Conservation (phyloP, 208 protist species). For the Crithidia bombi region DNA sequence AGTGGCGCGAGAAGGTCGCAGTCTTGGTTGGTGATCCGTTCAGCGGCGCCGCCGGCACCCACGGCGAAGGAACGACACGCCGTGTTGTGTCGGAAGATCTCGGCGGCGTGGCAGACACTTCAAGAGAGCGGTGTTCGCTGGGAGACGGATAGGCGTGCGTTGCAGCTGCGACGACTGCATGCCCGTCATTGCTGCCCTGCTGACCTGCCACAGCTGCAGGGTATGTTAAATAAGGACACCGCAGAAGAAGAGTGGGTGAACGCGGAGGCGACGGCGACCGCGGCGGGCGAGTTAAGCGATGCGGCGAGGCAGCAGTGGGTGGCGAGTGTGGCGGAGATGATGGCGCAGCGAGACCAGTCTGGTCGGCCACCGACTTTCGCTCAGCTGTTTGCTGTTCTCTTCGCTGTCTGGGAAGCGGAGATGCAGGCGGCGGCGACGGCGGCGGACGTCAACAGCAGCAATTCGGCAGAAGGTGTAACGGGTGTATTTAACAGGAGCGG, state of each 20-base stretch:
- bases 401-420: conserved; percentile 20
- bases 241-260: neutral
- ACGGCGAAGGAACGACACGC: neutral
- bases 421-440: neutral
- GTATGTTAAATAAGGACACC: neutral
- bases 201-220: neutral
- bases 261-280: neutral
- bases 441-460: neutral
- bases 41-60: neutral
- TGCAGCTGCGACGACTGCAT: conserved; percentile 30
- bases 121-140: neutral
- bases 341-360: conserved; percentile 24
- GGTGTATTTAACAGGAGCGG: neutral
- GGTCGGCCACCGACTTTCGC: conserved; percentile 33
- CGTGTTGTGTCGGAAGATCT: conserved; percentile 31
- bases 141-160: conserved; percentile 17
- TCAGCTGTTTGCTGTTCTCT: conserved; percentile 41
- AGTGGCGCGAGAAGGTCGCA: too few species aligned
- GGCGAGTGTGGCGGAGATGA: conserved; percentile 27
- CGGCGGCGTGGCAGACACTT: conserved; percentile 34
- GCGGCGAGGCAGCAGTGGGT: conserved; percentile 10
- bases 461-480: too few species aligned
- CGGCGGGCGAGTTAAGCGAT: neutral
- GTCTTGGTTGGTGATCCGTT: neutral
- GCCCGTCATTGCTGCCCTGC: conserved; percentile 14